Conservation (phyloP, 192 early-diverging fungal species). For the Paraglomus occultum region DNA sequence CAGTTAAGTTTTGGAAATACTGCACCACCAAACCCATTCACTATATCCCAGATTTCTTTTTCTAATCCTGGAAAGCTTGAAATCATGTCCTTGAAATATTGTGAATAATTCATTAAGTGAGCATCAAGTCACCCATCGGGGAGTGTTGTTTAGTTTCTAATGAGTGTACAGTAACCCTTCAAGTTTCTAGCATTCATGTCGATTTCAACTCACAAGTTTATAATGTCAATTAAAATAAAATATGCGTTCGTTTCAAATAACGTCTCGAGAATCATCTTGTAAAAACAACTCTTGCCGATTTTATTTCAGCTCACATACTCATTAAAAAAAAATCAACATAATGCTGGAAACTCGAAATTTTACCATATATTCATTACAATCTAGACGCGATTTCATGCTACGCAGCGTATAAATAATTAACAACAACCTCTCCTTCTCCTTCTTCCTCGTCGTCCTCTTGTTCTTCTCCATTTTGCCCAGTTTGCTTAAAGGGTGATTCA, state of each 20-base stretch:
- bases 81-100: not conserved
- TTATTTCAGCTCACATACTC: too few species aligned
- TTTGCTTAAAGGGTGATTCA: constrained; percentile 19
- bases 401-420: too few species aligned
- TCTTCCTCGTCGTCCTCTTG: constrained; percentile 36
- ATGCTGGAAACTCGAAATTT: not conserved
- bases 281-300: too few species aligned
- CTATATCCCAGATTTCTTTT: constrained; percentile 55
- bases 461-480: constrained; percentile 28
- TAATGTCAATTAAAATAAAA: too few species aligned
- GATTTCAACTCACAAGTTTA: too few species aligned
- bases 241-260: too few species aligned
- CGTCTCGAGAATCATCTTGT: not conserved
- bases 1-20: constrained; percentile 96
- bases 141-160: too few species aligned
- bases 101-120: not conserved
- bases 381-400: constrained; percentile 14
- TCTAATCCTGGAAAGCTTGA: constrained; percentile 70
- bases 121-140: too few species aligned
- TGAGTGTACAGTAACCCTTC: too few species aligned
- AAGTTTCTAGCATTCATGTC: too few species aligned
- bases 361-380: not conserved
- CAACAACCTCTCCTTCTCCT: constrained; percentile 38
- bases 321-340: not conserved
- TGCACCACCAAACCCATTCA: constrained; percentile 71